A percentile compares a stretch with the other conserved stretches of the same genome.
Conservation (phyloP, 2,329 filamentous ascomycete species). For the Alternaria panax region DNA sequence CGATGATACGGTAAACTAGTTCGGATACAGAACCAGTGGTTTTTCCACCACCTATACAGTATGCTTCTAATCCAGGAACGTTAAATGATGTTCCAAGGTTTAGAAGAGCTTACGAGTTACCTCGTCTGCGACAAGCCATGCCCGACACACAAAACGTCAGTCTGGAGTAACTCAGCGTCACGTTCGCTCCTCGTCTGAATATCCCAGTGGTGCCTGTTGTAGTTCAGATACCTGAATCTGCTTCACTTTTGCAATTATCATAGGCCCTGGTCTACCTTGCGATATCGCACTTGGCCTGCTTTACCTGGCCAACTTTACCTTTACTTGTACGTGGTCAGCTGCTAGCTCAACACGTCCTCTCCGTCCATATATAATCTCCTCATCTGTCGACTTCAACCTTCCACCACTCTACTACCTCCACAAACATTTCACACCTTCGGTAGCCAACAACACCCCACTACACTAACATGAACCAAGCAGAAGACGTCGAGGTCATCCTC, state of each 20-base stretch:
- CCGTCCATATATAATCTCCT: not conserved
- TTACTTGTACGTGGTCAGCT: not conserved
- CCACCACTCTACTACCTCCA: not conserved
- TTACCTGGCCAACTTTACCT: not conserved
- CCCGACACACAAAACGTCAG: rapidly evolving
- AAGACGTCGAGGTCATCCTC: constrained; percentile 47
- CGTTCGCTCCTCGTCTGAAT: not conserved
- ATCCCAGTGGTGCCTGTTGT: not conserved
- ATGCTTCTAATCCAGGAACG: not conserved
- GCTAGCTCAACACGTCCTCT: not conserved
- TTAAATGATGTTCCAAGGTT: not conserved
- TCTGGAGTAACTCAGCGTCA: not conserved
- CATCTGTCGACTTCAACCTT: not conserved
- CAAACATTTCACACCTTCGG: not conserved
- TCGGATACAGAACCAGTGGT: not conserved
- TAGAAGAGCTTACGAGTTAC: not conserved
- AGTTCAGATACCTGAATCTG: not conserved
- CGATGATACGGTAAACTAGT: not conserved
- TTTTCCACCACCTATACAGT: not conserved
- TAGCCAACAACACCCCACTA: constrained; percentile 1
- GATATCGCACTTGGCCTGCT: not conserved
- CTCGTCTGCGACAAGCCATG: not conserved
- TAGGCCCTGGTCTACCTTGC: not conserved
- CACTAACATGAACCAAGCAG: constrained; percentile 42
- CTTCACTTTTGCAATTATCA: not conserved